Evolutionary conservation across 768 basidiomycete species (phyloP), one percentile per base, ranked within the genome.

Genomic region (Rhizopogon rudus): DNA sequence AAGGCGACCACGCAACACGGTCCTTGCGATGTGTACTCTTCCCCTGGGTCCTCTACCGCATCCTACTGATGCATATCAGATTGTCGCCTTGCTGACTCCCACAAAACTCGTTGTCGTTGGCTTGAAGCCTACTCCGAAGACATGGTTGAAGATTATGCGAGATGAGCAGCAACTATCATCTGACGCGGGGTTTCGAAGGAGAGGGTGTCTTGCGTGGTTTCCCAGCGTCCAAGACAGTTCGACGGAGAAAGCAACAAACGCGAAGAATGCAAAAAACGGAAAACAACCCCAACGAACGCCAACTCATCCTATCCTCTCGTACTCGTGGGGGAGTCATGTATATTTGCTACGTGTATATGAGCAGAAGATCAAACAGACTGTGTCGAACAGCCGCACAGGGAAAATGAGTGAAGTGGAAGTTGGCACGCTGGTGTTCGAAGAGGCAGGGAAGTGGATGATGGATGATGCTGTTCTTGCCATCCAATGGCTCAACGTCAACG

Each of bases 91-190:
- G 44, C 77, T 98, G 31, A 99, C 97, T 0, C 84, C 92, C 0
- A 80, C 86, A 22, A 99, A 99, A 66, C 75, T 98, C 3, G 90
- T 99, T 12, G 81, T 98, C 37, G 93, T 98, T 9, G 94, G 94
- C 5, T 68, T 99, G 57, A 94, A 92, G 62, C 97, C 97, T 3
- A 80, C 83, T 0, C 91, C 97, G 7, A 85, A 89, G 65, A 99
- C 95, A 0, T 98, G 94, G 93, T 88, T 89, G 64, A 86, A 91
- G 64, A 81, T 77, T 52, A 74, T 83, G 56, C 83, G 89, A 9
- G 75, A 77, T 12, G 63, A 73, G 25, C 80, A 80, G 53, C 75
- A 75, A 8, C 72, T 70, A 3, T 61, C 65, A n/a, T 67, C 70
- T 55, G 12, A 10, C 75, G 70, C 74, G 14, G 73, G 64, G 51